Base-by-base conservation (phyloP, 768 basidiomycete species). In the Dioszegia hungarica region DNA sequence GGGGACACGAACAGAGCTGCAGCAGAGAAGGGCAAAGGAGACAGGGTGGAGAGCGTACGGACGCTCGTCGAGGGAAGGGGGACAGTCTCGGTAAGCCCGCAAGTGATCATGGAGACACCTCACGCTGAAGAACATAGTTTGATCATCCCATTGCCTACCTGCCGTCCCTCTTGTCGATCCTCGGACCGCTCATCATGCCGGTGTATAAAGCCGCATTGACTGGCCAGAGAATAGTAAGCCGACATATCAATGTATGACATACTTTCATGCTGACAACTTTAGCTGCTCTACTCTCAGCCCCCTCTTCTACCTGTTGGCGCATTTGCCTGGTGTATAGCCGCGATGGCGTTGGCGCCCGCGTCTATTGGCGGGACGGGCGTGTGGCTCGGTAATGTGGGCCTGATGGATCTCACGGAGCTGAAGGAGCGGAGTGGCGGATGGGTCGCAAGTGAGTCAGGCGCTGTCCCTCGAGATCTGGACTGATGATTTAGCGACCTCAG, bases 211-310 rank as follows among this genome's bases (percentile, higher is more conserved):
- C 66, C 14, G 67, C 67, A 9, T 28, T 66, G 3, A 52, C 67
- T 0, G 67, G 67, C 15, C 59, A 67, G 43, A 39, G 72, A 22
- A 70, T 75, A 2, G 74, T 75, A 41, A 22, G 73, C 27, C 24
- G 25, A 25, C 22, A 4, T 25, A 6, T 22, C 48, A n/a, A 10
- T 20, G 14, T 12, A 31, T 3, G 12, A 19, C 12, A 1, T 9
- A 20, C 8, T 10, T 24, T 6, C 14, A 25, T 24, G 2, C 10
- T 34, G 19, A 48, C 25, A 33, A n/a, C 10, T 50, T 3, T 46
- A 75, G 73, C 59, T 75, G 9, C 57, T 75, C 37, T 73, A 71
- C 59, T 66, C 70, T 2, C 59, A 63, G 8, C 72, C 74, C 14
- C 74, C 74, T 0, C 57, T 75, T 3, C 44, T 65, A 11, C 65